Evolutionary conservation across 345 rosid species (phyloP).

Genomic region (Physaria fendleri): DNA sequence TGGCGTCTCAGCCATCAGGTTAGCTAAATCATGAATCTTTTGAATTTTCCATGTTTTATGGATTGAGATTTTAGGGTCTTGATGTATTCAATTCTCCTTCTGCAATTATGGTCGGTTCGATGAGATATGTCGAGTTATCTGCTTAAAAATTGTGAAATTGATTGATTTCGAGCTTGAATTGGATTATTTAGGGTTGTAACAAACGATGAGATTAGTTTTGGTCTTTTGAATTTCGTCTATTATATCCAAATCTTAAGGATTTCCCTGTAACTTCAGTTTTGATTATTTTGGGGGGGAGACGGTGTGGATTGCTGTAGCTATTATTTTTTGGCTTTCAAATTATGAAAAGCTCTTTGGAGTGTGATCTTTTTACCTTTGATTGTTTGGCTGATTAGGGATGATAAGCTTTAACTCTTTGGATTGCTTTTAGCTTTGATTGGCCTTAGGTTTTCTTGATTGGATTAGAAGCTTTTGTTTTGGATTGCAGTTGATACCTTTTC

Average conservation of each 20-base stretch:
- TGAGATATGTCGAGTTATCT: neutral
- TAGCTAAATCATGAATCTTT: neutral
- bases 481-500: neutral
- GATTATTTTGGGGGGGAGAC: neutral
- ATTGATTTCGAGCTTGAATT: neutral
- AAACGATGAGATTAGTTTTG: neutral
- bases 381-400: neutral
- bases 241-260: neutral
- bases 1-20: constrained; percentile 57
- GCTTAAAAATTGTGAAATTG: neutral
- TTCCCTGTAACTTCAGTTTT: neutral
- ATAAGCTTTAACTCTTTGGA: neutral
- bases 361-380: neutral
- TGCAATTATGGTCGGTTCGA: neutral
- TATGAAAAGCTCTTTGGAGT: neutral
- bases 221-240: neutral
- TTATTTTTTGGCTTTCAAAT: neutral
- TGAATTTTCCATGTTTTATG: neutral
- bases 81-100: neutral
- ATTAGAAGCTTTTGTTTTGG: neutral
- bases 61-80: neutral
- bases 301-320: neutral
- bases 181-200: neutral
- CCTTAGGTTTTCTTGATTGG: neutral
- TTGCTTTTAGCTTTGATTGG: neutral